These are phyloP conservation scores for Hypoxylon lienhwacheense DNA, from an alignment of 495 filamentous ascomycete species.

Conservation along the genomic window DNA sequence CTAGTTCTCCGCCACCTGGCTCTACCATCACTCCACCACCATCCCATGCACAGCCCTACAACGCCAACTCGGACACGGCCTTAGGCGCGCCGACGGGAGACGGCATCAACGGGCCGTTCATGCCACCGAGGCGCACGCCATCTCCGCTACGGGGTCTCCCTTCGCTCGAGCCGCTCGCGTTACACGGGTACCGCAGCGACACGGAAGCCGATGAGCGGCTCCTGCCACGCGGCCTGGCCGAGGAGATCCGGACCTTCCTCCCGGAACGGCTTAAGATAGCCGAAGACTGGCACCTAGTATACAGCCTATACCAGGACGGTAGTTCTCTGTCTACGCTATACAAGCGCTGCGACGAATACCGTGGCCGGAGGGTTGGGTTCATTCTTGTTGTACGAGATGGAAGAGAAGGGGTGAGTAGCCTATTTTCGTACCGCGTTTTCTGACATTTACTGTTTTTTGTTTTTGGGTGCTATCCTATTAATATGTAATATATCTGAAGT, in stretches of 20 bases:
- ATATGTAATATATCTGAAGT: not conserved
- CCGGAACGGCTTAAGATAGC: slow-evolving; percentile 82
- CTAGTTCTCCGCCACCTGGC: slow-evolving; percentile 20
- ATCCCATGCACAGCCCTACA: slow-evolving; percentile 31
- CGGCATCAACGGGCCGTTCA: slow-evolving; percentile 48
- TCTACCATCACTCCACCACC: slow-evolving; percentile 16
- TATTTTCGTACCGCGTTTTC: not conserved
- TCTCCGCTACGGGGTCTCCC: slow-evolving; percentile 47
- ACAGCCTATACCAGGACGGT: slow-evolving; percentile 92
- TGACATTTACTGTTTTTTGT: not conserved
- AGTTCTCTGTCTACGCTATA: slow-evolving; percentile 87
- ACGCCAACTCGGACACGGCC: slow-evolving; percentile 18
- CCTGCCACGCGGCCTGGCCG: slow-evolving; percentile 73
- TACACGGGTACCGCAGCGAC: slow-evolving; percentile 46
- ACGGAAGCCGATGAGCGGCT: slow-evolving; percentile 49
- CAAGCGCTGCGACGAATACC: slow-evolving; percentile 62
- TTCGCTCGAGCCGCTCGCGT: slow-evolving; percentile 49
- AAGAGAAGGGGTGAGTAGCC: slow-evolving; percentile 64
- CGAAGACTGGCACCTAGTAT: slow-evolving; percentile 83
- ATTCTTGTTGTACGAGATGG: slow-evolving; percentile 82
- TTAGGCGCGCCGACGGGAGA: slow-evolving; percentile 26
- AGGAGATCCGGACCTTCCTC: slow-evolving; percentile 90
- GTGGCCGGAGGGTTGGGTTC: slow-evolving; percentile 76
- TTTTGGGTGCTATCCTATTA: not conserved
- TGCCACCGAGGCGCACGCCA: slow-evolving; percentile 36